These are phyloP conservation scores for Didymella glomerata DNA, from an alignment of 2,329 filamentous ascomycete species.

Conservation along the genomic window DNA sequence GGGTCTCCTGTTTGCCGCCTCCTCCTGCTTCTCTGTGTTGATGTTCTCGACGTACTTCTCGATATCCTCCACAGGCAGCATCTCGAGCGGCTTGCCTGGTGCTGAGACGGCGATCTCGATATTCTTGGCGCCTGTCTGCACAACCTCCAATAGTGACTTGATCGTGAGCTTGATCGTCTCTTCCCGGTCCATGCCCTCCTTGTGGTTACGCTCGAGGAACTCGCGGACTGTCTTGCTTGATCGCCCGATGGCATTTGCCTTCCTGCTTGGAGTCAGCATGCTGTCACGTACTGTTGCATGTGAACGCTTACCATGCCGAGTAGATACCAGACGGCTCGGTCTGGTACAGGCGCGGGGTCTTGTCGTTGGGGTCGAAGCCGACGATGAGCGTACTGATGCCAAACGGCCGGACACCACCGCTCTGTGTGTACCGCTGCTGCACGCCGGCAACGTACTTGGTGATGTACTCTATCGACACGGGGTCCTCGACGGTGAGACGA, in stretches of 20 bases:
- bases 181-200: conserved; percentile 95
- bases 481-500: conserved; percentile 95
- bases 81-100: conserved; percentile 88
- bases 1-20: conserved; percentile 91
- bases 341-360: conserved; percentile 90
- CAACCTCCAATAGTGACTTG: conserved; percentile 97
- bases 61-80: conserved; percentile 94
- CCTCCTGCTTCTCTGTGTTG: conserved; percentile 98
- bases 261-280: conserved; percentile 66
- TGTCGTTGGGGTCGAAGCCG: conserved; percentile 95
- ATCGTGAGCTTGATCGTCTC: conserved; percentile 96
- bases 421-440: conserved; percentile 98
- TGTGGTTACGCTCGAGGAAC: conserved; percentile 98
- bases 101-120: conserved; percentile 99
- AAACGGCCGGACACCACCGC: conserved; percentile 97
- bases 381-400: conserved; percentile 98
- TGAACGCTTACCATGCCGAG: conserved; percentile 84
- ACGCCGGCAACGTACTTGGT: conserved; percentile 98
- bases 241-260: conserved; percentile 97
- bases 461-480: conserved; percentile 98
- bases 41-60: conserved; percentile 98
- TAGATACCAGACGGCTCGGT: conserved; percentile 99
- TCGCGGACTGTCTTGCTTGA: conserved; percentile 99
- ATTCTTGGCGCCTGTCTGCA: conserved; percentile 99
- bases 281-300: not conserved